A percentile compares a stretch with the other conserved stretches of the same genome.
These are phyloP conservation scores for Ceratocystis albifundus DNA, from an alignment of 2,329 filamentous ascomycete genomes.

Conservation along the genomic window DNA sequence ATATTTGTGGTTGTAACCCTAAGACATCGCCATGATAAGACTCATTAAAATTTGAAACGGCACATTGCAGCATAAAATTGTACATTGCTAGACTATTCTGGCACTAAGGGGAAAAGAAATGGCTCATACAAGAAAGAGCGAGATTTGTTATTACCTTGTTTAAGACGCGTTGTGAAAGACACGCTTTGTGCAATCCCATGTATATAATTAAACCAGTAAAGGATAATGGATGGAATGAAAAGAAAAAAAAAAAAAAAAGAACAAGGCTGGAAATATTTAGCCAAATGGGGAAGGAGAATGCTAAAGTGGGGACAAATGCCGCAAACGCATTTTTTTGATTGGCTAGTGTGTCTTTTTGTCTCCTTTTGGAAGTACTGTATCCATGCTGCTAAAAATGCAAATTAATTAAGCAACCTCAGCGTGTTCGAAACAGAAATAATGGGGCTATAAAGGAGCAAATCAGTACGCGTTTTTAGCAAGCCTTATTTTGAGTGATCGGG, in stretches of 20 bases:
- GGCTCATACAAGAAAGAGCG: too few relatives aligned
- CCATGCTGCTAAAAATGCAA: not conserved
- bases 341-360: not conserved
- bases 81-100: too few relatives aligned
- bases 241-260: not conserved
- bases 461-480: constrained; percentile 5
- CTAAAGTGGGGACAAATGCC: not conserved
- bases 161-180: not conserved
- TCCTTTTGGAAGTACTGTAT: constrained; percentile 13
- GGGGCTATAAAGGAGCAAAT: not conserved
- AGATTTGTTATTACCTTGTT: too few relatives aligned
- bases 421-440: not conserved
- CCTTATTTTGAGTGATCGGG: constrained; percentile 17
- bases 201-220: too few relatives aligned
- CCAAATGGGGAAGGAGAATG: not conserved
- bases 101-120: too few relatives aligned
- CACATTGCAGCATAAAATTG: too few relatives aligned
- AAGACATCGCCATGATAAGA: too few relatives aligned
- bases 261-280: not conserved
- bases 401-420: not conserved
- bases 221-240: too few relatives aligned
- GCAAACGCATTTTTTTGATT: constrained; percentile 17
- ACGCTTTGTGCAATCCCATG: too few relatives aligned
- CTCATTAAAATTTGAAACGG: too few relatives aligned
- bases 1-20: too few relatives aligned